Base-by-base conservation (phyloP, 2,329 filamentous ascomycete species). In the Nannizzia gypsea region DNA sequence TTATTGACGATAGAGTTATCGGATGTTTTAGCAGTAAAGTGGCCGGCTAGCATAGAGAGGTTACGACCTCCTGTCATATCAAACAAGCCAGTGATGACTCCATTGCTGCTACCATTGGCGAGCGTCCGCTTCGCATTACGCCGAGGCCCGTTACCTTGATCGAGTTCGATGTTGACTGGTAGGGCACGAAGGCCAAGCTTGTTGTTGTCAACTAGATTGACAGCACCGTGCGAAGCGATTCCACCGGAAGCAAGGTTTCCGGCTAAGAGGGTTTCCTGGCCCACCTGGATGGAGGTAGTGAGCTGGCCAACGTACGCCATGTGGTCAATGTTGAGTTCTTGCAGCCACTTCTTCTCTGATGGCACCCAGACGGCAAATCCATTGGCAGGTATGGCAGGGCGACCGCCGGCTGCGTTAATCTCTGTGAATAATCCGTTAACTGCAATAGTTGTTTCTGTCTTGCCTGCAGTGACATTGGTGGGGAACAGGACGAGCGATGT, bases 281-380 rank as follows among this genome's bases (percentile, higher is more conserved):
- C 79, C 20, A 90, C 76, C 58, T 85, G 78, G n/a, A 88, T 80
- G 42, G 86, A 78, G 5, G 89, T 81, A 17, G 85, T 87, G 52
- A 99, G 79, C 60, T 84, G 76, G 40, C 93, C 95, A 61, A 80
- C 80, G 66, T 95, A 81, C 5, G 82, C 78, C 59, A 88, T 84
- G 34, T 84, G 80, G 6, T 81, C 75, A 5, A 83, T 76, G 17
- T 82, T 69, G 38, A 96, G 75, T 65, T 95, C 93, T 69, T 90
- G 84, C 15, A 99, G 78, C 93, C 93, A 99, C 70, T 93, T 93
- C 61, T 80, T 81, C 63, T 81, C 79, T 2, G 90, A 95, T 2
- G 89, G 89, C 6, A 97, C 86, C 93, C 93, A 99, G 40, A 97
- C 79, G 13, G 90, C 92, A 67, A 99, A 90, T 1, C 91, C 90